Conservation (phyloP, 495 filamentous ascomycete species). For the Apiosordaria backusii region DNA sequence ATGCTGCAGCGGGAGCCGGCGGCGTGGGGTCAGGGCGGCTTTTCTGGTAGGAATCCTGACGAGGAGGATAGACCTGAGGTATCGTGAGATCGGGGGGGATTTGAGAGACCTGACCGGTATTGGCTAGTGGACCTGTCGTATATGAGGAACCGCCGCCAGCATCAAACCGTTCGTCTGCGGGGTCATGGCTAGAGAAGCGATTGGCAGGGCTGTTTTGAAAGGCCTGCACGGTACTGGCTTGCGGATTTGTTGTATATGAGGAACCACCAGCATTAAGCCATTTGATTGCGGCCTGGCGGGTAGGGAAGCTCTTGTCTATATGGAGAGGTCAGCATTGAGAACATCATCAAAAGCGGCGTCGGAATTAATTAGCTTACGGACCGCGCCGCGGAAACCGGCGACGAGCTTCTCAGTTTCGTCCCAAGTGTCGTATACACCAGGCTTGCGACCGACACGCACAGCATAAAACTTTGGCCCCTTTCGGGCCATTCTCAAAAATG, state of each 20-base stretch:
- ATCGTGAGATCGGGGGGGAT: too few species aligned
- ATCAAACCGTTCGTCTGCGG: too few species aligned
- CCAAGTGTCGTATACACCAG: constrained; percentile 85
- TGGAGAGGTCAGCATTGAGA: neutral
- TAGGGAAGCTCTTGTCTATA: constrained; percentile 77
- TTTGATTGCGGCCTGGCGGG: constrained; percentile 68
- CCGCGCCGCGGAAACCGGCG: constrained; percentile 78
- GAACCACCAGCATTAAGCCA: constrained; percentile 60
- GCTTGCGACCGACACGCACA: constrained; percentile 69
- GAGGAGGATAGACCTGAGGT: constrained; percentile 87
- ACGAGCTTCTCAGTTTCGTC: constrained; percentile 75
- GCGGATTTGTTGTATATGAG: constrained; percentile 23
- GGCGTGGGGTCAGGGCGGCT: too few species aligned
- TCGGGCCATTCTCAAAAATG: neutral
- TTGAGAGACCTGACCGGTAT: too few species aligned
- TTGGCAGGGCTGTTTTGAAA: neutral
- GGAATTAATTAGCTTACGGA: constrained; percentile 54
- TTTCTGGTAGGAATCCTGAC: constrained; percentile 54
- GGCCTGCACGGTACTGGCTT: constrained; percentile 52
- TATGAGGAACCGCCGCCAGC: too few species aligned
- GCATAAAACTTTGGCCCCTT: constrained; percentile 56
- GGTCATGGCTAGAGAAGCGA: too few species aligned
- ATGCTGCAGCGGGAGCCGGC: too few species aligned
- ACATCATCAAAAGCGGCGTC: neutral
- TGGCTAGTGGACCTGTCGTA: too few species aligned